These are phyloP conservation scores for Daedalea quercina DNA, from an alignment of 768 basidiomycete genomes.

Conservation along the genomic window DNA sequence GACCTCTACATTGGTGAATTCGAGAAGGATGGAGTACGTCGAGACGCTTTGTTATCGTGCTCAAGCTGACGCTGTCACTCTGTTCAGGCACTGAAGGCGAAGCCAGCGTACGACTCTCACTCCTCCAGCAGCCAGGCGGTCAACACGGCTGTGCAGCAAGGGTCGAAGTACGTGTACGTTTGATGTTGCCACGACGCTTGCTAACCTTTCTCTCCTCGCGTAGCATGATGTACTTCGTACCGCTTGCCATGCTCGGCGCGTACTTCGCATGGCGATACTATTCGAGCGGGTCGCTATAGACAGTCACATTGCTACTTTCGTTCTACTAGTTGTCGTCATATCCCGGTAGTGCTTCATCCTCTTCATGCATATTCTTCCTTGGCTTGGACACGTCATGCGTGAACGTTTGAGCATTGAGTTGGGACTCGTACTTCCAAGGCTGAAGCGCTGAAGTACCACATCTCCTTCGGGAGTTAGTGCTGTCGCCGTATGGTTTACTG, in stretches of 20 bases:
- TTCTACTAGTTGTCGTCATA: not conserved
- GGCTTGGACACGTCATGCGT: no score
- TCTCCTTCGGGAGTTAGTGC: no score
- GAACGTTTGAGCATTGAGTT: no score
- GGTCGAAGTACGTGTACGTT: slow-evolving; percentile 51
- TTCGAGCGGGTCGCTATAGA: slow-evolving; percentile 36
- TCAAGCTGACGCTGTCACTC: not conserved
- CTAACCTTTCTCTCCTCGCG: slow-evolving; percentile 4
- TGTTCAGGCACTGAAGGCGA: slow-evolving; percentile 43
- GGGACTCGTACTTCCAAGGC: no score
- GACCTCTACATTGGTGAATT: slow-evolving; percentile 80
- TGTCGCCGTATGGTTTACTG: no score
- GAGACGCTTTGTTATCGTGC: not conserved
- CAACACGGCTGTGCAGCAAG: slow-evolving; percentile 48
- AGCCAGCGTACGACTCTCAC: slow-evolving; percentile 40
- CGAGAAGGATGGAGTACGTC: slow-evolving; percentile 58
- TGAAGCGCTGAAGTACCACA: no score
- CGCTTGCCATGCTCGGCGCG: slow-evolving; percentile 69
- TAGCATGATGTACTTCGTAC: slow-evolving; percentile 80
- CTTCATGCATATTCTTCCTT: not conserved
- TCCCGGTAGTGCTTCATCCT: slow-evolving; percentile 9
- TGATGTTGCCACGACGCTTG: slow-evolving; percentile 3
- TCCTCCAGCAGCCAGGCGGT: slow-evolving; percentile 31
- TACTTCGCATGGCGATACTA: slow-evolving; percentile 90
- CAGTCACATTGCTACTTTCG: slow-evolving; percentile 2